Conservation (phyloP, 768 basidiomycete species). For the Kwoniella dejecticola region DNA sequence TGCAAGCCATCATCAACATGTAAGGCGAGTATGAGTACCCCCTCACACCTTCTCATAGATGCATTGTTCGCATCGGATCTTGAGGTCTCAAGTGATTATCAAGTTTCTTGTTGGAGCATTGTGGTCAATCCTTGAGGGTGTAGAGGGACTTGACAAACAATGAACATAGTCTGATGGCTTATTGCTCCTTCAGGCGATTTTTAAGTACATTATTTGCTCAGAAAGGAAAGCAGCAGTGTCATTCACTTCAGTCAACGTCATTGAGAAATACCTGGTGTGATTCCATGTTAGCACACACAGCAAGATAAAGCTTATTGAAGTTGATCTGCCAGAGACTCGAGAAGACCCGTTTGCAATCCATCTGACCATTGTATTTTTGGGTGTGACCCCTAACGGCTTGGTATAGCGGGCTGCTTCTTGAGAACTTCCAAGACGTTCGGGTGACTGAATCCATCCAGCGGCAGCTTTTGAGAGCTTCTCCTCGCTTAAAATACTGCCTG, state of each 20-base stretch:
- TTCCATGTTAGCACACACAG: too few species aligned
- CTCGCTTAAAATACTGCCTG: too few species aligned
- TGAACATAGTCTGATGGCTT: slow-evolving; percentile 8
- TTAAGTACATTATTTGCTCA: slow-evolving; percentile 12
- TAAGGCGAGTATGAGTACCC: slow-evolving; percentile 9
- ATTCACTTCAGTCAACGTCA: too few species aligned
- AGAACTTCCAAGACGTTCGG: slow-evolving; percentile 56
- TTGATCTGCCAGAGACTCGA: slow-evolving; percentile 22
- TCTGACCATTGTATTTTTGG: slow-evolving; percentile 30
- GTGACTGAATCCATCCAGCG: slow-evolving; percentile 31
- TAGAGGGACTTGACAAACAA: slow-evolving; percentile 22
- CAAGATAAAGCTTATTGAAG: too few species aligned
- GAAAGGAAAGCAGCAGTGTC: too few species aligned
- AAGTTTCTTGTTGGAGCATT: slow-evolving; percentile 27
- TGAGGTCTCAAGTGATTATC: slow-evolving; percentile 22
- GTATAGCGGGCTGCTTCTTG: slow-evolving; percentile 38
- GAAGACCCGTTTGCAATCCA: slow-evolving; percentile 26
- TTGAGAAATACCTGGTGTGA: too few species aligned
- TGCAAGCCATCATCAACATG: slow-evolving; percentile 30
- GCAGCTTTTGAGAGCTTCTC: slow-evolving; percentile 50
- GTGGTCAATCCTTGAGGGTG: slow-evolving; percentile 26
- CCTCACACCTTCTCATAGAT: background rate
- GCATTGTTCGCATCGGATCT: slow-evolving; percentile 13
- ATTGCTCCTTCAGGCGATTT: slow-evolving; percentile 13
- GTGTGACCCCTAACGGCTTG: slow-evolving; percentile 42